phyloP scores from a whole-genome alignment of 495 filamentous ascomycete genomes.

The Aspergillus nanangensis region DNA sequence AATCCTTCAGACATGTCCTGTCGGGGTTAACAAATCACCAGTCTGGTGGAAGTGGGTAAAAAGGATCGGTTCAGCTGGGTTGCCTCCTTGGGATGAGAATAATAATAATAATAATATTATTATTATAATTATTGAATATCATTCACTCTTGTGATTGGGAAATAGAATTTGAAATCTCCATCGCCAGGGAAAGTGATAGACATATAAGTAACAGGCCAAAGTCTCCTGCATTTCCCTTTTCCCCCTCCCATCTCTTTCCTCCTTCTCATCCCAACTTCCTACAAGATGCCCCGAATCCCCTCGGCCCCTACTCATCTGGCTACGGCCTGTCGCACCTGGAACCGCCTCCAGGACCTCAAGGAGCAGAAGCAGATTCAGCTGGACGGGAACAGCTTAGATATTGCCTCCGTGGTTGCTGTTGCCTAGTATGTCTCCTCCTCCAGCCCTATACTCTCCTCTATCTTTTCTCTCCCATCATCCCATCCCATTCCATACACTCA shows the following conservation, averaged over 20 bases:
- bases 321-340: conserved; percentile 12
- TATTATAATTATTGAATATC: too few species aligned
- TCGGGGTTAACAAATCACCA: too few species aligned
- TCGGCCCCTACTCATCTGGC: conserved; percentile 12
- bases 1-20: too few species aligned
- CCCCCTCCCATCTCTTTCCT: neutral
- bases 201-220: neutral
- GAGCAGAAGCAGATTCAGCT: conserved; percentile 8
- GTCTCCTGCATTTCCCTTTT: neutral
- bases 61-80: too few species aligned
- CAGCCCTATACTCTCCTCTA: too few species aligned
- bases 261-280: neutral
- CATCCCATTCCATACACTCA: too few species aligned
- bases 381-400: conserved; percentile 15
- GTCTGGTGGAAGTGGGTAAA: too few species aligned
- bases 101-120: too few species aligned
- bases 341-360: conserved; percentile 8
- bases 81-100: too few species aligned
- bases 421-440: conserved; percentile 6
- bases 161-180: too few species aligned
- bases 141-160: too few species aligned
- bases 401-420: conserved; percentile 14
- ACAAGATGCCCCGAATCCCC: neutral
- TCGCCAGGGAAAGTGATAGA: neutral
- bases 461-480: too few species aligned